A percentile compares a stretch with the other conserved stretches of the same genome.
Conservation (phyloP, 805 yeast genomes). For the Cyberlindnera mississippiensis region DNA sequence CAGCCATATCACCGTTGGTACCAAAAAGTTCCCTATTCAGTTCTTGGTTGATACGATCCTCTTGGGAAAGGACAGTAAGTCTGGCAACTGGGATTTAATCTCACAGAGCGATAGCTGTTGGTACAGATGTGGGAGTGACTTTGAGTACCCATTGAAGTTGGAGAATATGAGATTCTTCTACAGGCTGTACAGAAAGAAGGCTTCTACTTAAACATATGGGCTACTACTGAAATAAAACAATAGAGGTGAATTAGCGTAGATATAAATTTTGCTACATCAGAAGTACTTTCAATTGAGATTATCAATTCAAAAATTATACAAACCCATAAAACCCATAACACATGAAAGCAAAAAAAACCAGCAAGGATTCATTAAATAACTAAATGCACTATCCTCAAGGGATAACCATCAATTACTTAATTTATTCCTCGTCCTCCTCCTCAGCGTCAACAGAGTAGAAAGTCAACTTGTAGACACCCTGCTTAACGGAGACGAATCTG, state of each 20-base stretch:
- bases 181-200: conserved; percentile 58
- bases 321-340: conserved; percentile 18
- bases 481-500: conserved; percentile 95
- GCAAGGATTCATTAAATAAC: conserved; percentile 12
- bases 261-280: neutral
- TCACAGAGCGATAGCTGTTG: conserved; percentile 72
- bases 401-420: conserved; percentile 23
- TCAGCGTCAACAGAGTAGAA: conserved; percentile 98
- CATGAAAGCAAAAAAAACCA: conserved; percentile 14
- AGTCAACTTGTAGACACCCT: conserved; percentile 94
- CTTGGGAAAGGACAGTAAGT: conserved; percentile 43
- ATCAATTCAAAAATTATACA: conserved; percentile 18
- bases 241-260: no score
- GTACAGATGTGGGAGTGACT: conserved; percentile 57
- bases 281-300: conserved; percentile 11
- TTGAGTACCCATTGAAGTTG: conserved; percentile 61
- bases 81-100: conserved; percentile 64
- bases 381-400: conserved; percentile 10
- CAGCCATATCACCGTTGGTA: conserved; percentile 73
- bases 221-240: no score
- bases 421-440: conserved; percentile 92
- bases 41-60: conserved; percentile 72
- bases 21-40: conserved; percentile 77
- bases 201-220: neutral
- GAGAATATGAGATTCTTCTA: conserved; percentile 89